Conservation (phyloP, 164 flowering plant genomes). For the Berberis thunbergii region DNA sequence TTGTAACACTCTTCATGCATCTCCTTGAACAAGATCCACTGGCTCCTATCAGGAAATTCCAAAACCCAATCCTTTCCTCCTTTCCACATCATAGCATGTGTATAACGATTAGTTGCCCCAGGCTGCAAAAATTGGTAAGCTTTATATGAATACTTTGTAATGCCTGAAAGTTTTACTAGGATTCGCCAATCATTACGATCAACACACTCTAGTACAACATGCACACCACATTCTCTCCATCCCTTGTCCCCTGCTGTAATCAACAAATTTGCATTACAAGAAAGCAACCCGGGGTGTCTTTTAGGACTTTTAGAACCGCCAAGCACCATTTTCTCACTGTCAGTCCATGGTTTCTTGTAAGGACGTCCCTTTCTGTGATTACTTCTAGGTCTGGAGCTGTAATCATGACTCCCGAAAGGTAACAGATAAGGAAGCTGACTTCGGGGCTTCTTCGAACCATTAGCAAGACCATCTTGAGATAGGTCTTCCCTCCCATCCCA, state of each 20-base stretch:
- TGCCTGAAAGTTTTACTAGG: constrained; percentile 58
- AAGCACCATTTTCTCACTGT: constrained; percentile 38
- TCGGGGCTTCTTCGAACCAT: constrained; percentile 71
- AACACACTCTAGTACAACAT: constrained; percentile 52
- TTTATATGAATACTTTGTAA: constrained; percentile 62
- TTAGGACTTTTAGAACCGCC: constrained; percentile 38
- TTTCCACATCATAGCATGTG: constrained; percentile 98
- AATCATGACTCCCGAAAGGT: constrained; percentile 50
- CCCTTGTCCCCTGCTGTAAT: constrained; percentile 66
- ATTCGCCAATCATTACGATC: constrained; percentile 87
- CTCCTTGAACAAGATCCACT: constrained; percentile 87
- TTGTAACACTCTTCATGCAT: constrained; percentile 94
- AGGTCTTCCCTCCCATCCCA: constrained; percentile 52
- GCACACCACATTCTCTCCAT: constrained; percentile 85
- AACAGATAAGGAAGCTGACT: constrained; percentile 70
- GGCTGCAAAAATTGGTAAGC: constrained; percentile 86
- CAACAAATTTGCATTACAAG: constrained; percentile 75
- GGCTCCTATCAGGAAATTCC: constrained; percentile 84
- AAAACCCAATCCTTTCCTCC: constrained; percentile 96
- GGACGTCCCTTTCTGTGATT: constrained; percentile 40
- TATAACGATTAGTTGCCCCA: constrained; percentile 78
- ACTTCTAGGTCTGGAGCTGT: constrained; percentile 42
- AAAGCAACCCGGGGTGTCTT: constrained; percentile 37
- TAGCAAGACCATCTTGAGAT: constrained; percentile 32
- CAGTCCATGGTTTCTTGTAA: constrained; percentile 47